Percentiles rank a stretch among this genome's conserved stretches.
These are phyloP conservation scores for Choanephora cucurbitarum DNA, from an alignment of 371 early-diverging fungal genomes.

Conservation along the genomic window DNA sequence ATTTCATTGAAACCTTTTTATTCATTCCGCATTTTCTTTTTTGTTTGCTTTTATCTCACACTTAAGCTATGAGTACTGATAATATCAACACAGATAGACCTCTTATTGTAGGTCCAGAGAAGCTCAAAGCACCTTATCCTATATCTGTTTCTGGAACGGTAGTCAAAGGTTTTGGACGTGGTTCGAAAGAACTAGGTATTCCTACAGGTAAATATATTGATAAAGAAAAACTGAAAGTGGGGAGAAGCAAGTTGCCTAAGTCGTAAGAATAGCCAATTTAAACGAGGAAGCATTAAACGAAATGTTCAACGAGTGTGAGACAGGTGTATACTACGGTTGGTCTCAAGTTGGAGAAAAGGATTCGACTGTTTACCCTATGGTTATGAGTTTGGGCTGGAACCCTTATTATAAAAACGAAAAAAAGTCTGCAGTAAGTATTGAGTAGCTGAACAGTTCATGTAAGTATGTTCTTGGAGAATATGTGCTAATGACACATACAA, in stretches of 20 bases:
- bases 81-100: conserved; percentile 54
- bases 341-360: conserved; percentile 65
- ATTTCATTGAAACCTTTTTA: no score
- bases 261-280: conserved; percentile 76
- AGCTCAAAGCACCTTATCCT: conserved; percentile 66
- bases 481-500: neutral
- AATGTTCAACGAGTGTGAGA: conserved; percentile 64
- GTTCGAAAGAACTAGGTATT: conserved; percentile 95
- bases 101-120: conserved; percentile 59
- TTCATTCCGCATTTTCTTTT: neutral
- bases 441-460: neutral
- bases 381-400: conserved; percentile 98
- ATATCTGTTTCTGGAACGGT: conserved; percentile 79
- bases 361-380: conserved; percentile 86
- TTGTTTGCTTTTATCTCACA: neutral
- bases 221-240: neutral
- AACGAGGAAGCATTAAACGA: conserved; percentile 75
- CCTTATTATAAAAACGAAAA: conserved; percentile 97
- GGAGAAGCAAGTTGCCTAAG: neutral
- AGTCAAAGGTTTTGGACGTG: conserved; percentile 91
- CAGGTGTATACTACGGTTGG: conserved; percentile 97
- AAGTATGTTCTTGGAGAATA: neutral
- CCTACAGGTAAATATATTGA: conserved; percentile 80
- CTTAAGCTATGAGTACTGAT: neutral
- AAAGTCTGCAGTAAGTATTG: conserved; percentile 77